Conservation (phyloP, 108 stramenopile species). For the Poteriospumella lacustris region DNA sequence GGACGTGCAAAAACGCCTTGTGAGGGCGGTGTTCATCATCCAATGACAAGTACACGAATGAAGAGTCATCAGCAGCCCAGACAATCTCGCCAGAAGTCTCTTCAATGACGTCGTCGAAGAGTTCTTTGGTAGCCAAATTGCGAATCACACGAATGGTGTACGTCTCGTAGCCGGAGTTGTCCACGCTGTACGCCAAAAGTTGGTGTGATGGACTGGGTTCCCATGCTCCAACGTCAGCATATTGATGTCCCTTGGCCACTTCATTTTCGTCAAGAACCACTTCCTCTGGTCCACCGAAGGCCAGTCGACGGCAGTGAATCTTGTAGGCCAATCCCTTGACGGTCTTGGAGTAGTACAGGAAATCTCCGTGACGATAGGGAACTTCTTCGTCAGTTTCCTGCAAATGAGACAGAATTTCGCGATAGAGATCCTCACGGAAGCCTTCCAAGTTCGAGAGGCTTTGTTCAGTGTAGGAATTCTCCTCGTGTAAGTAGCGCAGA, state of each 20-base stretch:
- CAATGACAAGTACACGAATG: constrained; percentile 57
- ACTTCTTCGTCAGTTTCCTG: constrained; percentile 71
- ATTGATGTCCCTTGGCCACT: constrained; percentile 67
- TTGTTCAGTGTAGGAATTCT: constrained; percentile 70
- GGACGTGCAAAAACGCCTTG: constrained; percentile 51
- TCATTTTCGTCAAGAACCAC: constrained; percentile 77
- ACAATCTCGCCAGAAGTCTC: constrained; percentile 50
- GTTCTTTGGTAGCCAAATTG: background rate
- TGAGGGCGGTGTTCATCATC: constrained; percentile 59
- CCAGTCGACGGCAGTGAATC: constrained; percentile 69
- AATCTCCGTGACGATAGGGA: constrained; percentile 66
- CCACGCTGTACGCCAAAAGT: constrained; percentile 78
- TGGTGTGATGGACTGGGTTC: constrained; percentile 60
- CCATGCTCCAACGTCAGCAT: constrained; percentile 69
- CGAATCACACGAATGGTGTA: background rate
- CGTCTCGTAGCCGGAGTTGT: constrained; percentile 70
- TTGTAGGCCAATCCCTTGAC: constrained; percentile 77
- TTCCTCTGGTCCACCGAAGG: constrained; percentile 43
- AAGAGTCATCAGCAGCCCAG: constrained; percentile 71
- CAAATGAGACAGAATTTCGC: constrained; percentile 63
- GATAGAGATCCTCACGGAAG: constrained; percentile 62
- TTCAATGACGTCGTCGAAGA: constrained; percentile 50
- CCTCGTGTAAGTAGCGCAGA: constrained; percentile 64
- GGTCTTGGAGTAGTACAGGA: constrained; percentile 78
- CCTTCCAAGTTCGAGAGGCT: constrained; percentile 61